Percentiles rank a stretch among this genome's conserved stretches.
phyloP scores from a whole-genome alignment of 768 basidiomycete genomes.

The Kwoniella dendrophila region DNA sequence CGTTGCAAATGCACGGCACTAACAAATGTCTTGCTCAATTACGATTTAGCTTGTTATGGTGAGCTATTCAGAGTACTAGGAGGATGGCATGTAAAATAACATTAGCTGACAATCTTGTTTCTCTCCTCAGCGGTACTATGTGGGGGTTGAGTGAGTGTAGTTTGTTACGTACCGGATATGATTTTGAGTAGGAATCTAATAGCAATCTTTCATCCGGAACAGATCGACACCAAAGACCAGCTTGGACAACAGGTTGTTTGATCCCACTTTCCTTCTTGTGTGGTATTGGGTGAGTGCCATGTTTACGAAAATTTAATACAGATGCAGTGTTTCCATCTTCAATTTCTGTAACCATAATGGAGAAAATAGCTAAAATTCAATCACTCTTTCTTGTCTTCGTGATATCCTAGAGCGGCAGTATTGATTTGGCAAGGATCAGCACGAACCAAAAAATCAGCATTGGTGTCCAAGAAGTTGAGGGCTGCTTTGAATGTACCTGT shows the following conservation, averaged over 20 bases:
- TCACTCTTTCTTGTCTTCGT: not conserved
- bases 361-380: not conserved
- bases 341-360: not conserved
- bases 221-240: slow-evolving; percentile 52
- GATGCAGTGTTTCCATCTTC: not conserved
- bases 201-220: not conserved
- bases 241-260: slow-evolving; percentile 62
- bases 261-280: slow-evolving; percentile 75
- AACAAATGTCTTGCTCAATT: not conserved
- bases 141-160: slow-evolving; percentile 65
- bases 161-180: not conserved
- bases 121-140: slow-evolving; percentile 69
- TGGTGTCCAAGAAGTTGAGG: slow-evolving; percentile 47
- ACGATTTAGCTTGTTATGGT: slow-evolving; percentile 51
- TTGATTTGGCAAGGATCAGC: slow-evolving; percentile 70
- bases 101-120: slow-evolving; percentile 5
- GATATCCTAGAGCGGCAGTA: slow-evolving; percentile 61
- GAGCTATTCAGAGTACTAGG: slow-evolving; percentile 8
- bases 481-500: slow-evolving; percentile 48
- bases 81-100: not conserved
- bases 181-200: not conserved
- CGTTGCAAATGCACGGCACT: not conserved
- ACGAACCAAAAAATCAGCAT: slow-evolving; percentile 47
- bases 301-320: not conserved
- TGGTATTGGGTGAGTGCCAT: slow-evolving; percentile 62